These are phyloP conservation scores for Aspergillus chevalieri DNA, from an alignment of 2,329 filamentous ascomycete genomes.

Conservation along the genomic window DNA sequence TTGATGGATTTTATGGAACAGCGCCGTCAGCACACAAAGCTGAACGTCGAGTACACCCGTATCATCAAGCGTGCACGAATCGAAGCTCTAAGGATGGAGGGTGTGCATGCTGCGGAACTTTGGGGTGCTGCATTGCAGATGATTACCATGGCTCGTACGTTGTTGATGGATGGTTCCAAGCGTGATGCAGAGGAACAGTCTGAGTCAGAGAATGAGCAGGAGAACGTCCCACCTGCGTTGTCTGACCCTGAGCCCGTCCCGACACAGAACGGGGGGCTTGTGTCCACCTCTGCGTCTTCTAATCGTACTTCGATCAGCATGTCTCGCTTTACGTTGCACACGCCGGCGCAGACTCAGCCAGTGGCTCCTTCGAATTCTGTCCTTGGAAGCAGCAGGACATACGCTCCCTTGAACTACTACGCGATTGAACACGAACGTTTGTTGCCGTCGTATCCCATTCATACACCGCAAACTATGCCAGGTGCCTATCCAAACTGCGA, in stretches of 20 bases:
- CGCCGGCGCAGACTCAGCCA: background rate
- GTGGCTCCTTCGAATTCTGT: background rate
- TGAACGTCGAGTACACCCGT: conserved; percentile 18
- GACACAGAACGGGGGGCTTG: background rate
- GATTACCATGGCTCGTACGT: conserved; percentile 20
- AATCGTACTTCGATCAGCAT: background rate
- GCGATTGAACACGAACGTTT: background rate
- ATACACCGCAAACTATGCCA: background rate
- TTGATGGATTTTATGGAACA: conserved; percentile 8
- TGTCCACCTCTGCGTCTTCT: background rate
- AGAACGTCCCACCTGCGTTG: background rate
- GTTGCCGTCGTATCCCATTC: background rate
- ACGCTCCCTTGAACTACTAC: background rate
- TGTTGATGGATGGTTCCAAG: conserved; percentile 26
- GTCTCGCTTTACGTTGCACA: too few species aligned
- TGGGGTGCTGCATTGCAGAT: conserved; percentile 24
- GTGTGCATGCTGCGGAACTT: conserved; percentile 18
- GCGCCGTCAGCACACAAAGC: conserved; percentile 19
- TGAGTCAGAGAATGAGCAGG: background rate
- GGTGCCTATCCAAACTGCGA: background rate
- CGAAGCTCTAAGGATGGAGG: conserved; percentile 20
- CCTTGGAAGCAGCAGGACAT: background rate
- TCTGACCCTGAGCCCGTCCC: background rate
- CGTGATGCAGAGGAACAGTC: conserved; percentile 7
- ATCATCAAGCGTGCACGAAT: conserved; percentile 25